Evolutionary conservation across 140 eudicot species (phyloP), one percentile per base, ranked within the genome.

Genomic region (Bidens hawaiensis): DNA sequence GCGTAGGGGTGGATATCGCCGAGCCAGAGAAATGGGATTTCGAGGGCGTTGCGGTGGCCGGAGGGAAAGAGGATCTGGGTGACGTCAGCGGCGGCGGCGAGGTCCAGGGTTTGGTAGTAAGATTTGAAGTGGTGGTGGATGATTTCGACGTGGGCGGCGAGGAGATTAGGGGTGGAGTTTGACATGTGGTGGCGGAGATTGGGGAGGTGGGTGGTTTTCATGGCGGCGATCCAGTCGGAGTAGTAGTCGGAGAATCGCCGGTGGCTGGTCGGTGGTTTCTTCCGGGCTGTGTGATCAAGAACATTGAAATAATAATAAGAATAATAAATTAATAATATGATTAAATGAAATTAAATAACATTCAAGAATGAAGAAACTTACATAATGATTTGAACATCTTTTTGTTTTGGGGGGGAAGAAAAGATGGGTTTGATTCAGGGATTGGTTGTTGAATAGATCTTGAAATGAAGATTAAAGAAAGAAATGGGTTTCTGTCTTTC

Each of bases 1-100:
- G 81, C 79, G 30, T 91, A 84, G 5, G 98, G 96, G 74, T 91
- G 98, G 71, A 91, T 78, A 40, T 91, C 98, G 46, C 91, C 98
- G 17, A 91, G 74, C 91, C 91, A 91, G 45, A 91, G 87, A 60
- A 87, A 91, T 30, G 98, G 96, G 15, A 52, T 56, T 27, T 91
- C 98, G 13, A 85, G 60, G 36, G 88, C 9, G 75, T 76, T 84
- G 9, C 98, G 88, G 82, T 84, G 81, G 10, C 75, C 77, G 28
- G 82, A 67, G 33, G 96, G 96, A 68, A 23, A 76, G 47, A 91
- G 80, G 59, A 81, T 45, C 18, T 70, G 88, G 1, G 96, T 62
- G 22, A 87, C 91, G 78, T 84, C 91, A 60, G 61, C 16, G 24
- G 82, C 12, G 24, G 96, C 90, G 59, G 96, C 98, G 60, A 51